phyloP scores from a whole-genome alignment of 768 basidiomycete species.

The Suillus subluteus region DNA sequence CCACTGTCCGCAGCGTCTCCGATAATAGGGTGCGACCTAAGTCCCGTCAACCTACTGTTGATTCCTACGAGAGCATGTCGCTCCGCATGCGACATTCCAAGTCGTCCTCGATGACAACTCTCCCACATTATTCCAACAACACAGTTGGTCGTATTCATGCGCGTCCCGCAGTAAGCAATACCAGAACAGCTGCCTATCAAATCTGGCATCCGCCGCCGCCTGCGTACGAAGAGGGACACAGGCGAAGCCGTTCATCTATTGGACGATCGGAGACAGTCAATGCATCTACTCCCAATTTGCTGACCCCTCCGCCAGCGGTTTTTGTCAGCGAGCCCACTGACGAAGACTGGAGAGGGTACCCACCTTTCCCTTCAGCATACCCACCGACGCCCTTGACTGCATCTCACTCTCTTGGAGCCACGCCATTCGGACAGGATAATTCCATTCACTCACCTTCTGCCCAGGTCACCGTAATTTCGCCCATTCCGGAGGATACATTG shows the following conservation, averaged over 20 bases:
- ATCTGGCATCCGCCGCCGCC: constrained; percentile 67
- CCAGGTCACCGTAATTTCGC: constrained; percentile 20
- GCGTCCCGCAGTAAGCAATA: constrained; percentile 26
- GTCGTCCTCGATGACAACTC: constrained; percentile 24
- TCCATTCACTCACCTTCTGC: constrained; percentile 13
- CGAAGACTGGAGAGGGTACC: constrained; percentile 78
- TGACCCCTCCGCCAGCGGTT: constrained; percentile 8
- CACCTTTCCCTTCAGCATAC: constrained; percentile 77
- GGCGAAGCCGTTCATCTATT: constrained; percentile 25
- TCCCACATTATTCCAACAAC: constrained; percentile 28
- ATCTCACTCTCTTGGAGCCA: constrained; percentile 33
- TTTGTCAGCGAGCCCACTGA: constrained; percentile 34
- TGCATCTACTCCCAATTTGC: constrained; percentile 9
- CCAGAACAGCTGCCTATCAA: constrained; percentile 38
- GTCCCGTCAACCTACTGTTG: constrained; percentile 7
- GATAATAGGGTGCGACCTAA: constrained; percentile 18
- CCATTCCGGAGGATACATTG: constrained; percentile 42
- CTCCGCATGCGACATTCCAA: constrained; percentile 17
- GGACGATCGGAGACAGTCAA: constrained; percentile 19
- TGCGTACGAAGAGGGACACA: constrained; percentile 41
- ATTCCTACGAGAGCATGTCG: constrained; percentile 10
- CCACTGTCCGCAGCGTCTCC: constrained; percentile 23
- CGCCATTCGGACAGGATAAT: constrained; percentile 10
- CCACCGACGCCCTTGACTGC: constrained; percentile 65
- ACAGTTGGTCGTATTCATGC: constrained; percentile 23